Evolutionary conservation across 2,329 filamentous ascomycete species (phyloP).

Genomic region (Cercospora citrullina): DNA sequence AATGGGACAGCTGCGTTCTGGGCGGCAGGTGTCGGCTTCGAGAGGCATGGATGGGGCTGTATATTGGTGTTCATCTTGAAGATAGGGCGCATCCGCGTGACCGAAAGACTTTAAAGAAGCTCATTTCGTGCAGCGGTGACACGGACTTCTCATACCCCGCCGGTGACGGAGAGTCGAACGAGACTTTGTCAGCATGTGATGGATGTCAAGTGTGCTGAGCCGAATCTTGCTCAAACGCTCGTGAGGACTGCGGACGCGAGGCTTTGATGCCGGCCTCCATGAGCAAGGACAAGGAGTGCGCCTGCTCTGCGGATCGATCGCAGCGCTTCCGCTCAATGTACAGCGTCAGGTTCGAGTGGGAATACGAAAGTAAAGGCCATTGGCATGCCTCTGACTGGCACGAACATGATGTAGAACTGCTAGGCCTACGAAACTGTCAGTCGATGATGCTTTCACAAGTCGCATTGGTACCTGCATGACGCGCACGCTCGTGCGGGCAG

Average conservation of each 20-base stretch:
- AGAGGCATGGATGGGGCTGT: not conserved
- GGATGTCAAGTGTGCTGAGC: not conserved
- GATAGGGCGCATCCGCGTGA: not conserved
- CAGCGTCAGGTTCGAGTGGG: not conserved
- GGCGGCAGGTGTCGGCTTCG: not conserved
- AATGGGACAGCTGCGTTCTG: not conserved
- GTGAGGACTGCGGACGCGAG: not conserved
- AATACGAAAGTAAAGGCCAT: not conserved
- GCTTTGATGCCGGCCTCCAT: not conserved
- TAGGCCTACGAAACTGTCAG: not conserved
- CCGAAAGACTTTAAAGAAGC: not conserved
- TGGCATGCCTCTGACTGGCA: not conserved
- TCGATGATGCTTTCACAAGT: not conserved
- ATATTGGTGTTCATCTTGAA: not conserved
- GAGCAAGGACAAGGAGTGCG: not conserved
- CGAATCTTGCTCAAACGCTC: not conserved
- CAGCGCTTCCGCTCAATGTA: not conserved
- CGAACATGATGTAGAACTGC: not conserved
- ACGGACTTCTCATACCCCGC: not conserved
- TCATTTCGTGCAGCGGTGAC: not conserved
- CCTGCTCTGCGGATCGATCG: not conserved
- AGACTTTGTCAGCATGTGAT: not conserved
- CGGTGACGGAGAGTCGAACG: not conserved
- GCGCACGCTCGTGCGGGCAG: not conserved
- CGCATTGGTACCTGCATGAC: not conserved